Conservation (phyloP, 31 red algal species). For the Odonthalia washingtoniensis region DNA sequence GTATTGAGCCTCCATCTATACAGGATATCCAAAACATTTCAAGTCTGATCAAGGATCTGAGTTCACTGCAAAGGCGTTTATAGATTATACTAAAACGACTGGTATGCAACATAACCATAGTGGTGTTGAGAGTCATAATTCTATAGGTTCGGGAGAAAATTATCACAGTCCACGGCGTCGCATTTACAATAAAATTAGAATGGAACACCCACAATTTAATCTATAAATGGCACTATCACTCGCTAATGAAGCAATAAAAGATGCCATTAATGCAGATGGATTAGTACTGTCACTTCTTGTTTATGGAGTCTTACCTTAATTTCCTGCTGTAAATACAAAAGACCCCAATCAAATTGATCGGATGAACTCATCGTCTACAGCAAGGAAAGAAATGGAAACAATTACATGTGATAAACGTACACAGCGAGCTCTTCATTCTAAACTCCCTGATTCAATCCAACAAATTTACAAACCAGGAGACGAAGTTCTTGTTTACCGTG, state of each 20-base stretch:
- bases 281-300: slow-evolving; percentile 5
- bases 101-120: no score
- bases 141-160: background rate
- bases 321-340: background rate
- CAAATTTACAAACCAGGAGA: no score
- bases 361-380: background rate
- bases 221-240: background rate
- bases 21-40: background rate
- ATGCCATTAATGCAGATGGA: background rate
- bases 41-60: slow-evolving; percentile 27
- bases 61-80: slow-evolving; percentile 1
- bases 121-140: slow-evolving; percentile 11
- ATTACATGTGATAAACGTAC: background rate
- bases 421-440: background rate
- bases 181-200: no score
- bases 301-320: background rate
- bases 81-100: no score
- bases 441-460: background rate
- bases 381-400: no score
- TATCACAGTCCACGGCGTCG: background rate
- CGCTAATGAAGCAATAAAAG: background rate
- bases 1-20: background rate
- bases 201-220: background rate
- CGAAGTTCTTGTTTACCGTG: no score
- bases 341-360: background rate